Base-by-base conservation (phyloP, 176 grass and related monocot genomes). In the Aegilops longissima region DNA sequence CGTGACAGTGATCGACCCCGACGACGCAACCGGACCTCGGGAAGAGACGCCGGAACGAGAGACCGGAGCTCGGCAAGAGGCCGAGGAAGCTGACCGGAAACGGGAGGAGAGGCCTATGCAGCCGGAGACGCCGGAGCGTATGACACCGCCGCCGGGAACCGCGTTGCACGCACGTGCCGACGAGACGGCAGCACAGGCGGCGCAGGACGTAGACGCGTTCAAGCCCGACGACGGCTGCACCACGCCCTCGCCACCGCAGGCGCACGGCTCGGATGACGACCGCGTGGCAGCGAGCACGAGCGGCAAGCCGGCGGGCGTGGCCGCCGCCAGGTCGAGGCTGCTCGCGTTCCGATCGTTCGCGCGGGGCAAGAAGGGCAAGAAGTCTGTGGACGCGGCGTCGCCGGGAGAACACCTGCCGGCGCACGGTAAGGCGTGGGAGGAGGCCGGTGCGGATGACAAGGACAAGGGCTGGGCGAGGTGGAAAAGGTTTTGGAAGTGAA, bases 401-500 rank as follows among this genome's bases (percentile, higher is more conserved):
- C 62, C 88, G 10, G 88, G 20, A 36, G 78, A 76, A 9, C 44
- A 35, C 44, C 51, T 12, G 69, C 70, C 21, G 69, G 62, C 80
- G 47, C 61, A 70, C 62, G 80, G 67, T 1, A 67, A 61, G 58
- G 25, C 56, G 13, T 67, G 44, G 23, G 85, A 38, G 61, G 89
- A 83, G 21, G 68, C 27, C 5, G 27, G 10, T 5, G 21, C 25
- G 14, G 85, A 87, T 47, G 76, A 61, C 75, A 84, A 79, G 73
- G 79, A 79, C 17, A 87, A 86, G 42, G 80, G 75, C 14, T 84
- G 51, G 14, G 61, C 74, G 16, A 74, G 86, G 76, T 52, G 85
- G 62, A 85, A 69, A 69, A 70, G 77, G 30, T 85, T 91, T 47
- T 91, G 90, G 82, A 91, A 82, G 70, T 88, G 89, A 91, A 68